Percentiles rank a stretch among this genome's conserved stretches.
These are phyloP conservation scores for Candida freyschussii DNA, from an alignment of 1,139 yeast species.

Conservation along the genomic window DNA sequence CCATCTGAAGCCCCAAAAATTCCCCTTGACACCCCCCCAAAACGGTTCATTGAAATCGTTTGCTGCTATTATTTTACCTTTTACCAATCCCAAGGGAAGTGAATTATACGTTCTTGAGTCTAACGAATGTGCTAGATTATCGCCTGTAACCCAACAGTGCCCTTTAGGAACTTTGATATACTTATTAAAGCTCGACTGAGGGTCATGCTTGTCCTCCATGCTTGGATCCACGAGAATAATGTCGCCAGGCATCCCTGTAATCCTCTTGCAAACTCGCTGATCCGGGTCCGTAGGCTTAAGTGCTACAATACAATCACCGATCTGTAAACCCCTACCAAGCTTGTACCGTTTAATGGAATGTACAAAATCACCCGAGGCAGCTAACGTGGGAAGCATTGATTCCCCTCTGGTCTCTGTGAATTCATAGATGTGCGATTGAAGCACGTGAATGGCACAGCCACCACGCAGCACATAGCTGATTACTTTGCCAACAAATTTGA, in stretches of 20 bases:
- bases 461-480: conserved; percentile 40
- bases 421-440: conserved; percentile 66
- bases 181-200: conserved; percentile 39
- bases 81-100: conserved; percentile 79
- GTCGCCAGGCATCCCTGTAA: conserved; percentile 97
- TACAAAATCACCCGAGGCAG: conserved; percentile 71
- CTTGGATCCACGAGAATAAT: conserved; percentile 76
- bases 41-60: conserved; percentile 35
- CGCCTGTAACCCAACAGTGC: conserved; percentile 97
- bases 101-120: conserved; percentile 89
- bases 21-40: conserved; percentile 31
- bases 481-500: conserved; percentile 20
- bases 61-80: conserved; percentile 82
- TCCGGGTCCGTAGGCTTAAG: conserved; percentile 85
- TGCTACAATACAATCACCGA: conserved; percentile 89
- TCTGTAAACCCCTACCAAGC: conserved; percentile 44
- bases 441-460: conserved; percentile 64
- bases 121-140: conserved; percentile 79
- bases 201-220: conserved; percentile 29
- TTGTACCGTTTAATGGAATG: conserved; percentile 63
- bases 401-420: conserved; percentile 86
- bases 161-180: conserved; percentile 76
- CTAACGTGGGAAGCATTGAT: conserved; percentile 90
- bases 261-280: conserved; percentile 84
- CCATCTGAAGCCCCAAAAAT: conserved; percentile 50